Base-by-base conservation (phyloP, 768 basidiomycete genomes). In the Xerocomellus chrysenteron region DNA sequence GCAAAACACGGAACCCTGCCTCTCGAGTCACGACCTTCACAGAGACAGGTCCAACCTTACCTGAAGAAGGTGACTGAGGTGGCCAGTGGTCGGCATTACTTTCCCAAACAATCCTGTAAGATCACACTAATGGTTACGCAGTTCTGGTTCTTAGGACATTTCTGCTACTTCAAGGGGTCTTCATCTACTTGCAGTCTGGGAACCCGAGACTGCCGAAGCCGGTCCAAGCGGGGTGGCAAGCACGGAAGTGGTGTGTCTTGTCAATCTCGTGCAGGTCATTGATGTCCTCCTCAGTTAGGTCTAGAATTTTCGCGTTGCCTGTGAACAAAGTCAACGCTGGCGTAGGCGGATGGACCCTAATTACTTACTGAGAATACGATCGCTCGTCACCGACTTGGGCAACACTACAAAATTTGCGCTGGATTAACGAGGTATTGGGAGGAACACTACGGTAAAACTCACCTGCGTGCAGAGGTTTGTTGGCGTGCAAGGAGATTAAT, bases 121-220 rank as follows among this genome's bases (percentile, higher is more conserved):
- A 32, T 21, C 21, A 28, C 26, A 26, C 43, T 35, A 26, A 33
- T 21, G 13, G 14, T 9, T 36, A 33, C 41, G 44, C 30, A 26
- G 16, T 50, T 48, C 45, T 28, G 24, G 26, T 30, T 26, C 48
- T 30, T 19, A 43, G 26, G 4, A 35, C 26, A 21, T 21, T 47
- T 43, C 33, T 52, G 45, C 63, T 62, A 52, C 26, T 47, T 47
- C 17, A 30, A 33, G 21, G n/a, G 11, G 24, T 30, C 33, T n/a
- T 10, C 33, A 42, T 57, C 56, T 62, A 74, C 62, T 73, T 68
- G 74, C 81, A 80, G 65, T 85, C 82, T 28, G 78, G 76, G 79
- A 88, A 85, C 11, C 85, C 84, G 42, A 88, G 78, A 56, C 60
- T 4, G 21, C 85, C 86, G 74, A 80, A 86, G 54, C 83, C 82